phyloP scores from a whole-genome alignment of 1,284 basidiomycete species.

The Cutaneotrichosporon cyanovorans region DNA sequence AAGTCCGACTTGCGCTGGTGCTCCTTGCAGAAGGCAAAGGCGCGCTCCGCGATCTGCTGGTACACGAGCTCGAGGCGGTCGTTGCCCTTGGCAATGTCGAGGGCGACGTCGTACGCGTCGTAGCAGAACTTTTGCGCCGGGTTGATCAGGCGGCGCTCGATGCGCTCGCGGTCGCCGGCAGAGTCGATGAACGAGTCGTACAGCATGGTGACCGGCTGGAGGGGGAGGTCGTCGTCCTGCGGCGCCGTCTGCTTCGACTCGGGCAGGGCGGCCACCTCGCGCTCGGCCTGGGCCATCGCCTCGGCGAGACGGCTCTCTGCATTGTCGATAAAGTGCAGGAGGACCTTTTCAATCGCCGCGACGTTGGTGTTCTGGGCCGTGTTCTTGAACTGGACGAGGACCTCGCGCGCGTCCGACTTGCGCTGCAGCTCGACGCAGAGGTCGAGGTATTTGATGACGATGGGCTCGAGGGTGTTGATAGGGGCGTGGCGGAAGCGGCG shows the following conservation, averaged over 20 bases:
- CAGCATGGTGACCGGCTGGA: slow-evolving; percentile 42
- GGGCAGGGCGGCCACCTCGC: slow-evolving; percentile 80
- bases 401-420: slow-evolving; percentile 87
- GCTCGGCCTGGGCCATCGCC: slow-evolving; percentile 63
- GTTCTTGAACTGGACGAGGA: slow-evolving; percentile 87
- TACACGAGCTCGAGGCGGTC: slow-evolving; percentile 88
- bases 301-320: slow-evolving; percentile 81
- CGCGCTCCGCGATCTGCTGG: slow-evolving; percentile 93
- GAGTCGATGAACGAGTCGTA: slow-evolving; percentile 41
- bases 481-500: slow-evolving; percentile 94
- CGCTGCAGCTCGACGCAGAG: slow-evolving; percentile 94
- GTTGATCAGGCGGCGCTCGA: slow-evolving; percentile 89
- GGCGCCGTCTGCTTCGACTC: slow-evolving; percentile 46
- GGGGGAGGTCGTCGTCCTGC: slow-evolving; percentile 39
- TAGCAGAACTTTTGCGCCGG: slow-evolving; percentile 98
- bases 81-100: slow-evolving; percentile 97
- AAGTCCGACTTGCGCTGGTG: slow-evolving; percentile 96
- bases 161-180: slow-evolving; percentile 83
- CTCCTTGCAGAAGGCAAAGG: slow-evolving; percentile 92
- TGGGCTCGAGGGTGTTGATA: slow-evolving; percentile 82
- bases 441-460: slow-evolving; percentile 77
- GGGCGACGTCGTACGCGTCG: slow-evolving; percentile 94
- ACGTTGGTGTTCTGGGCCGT: slow-evolving; percentile 90
- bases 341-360: slow-evolving; percentile 83
- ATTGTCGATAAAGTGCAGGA: slow-evolving; percentile 79